Evolutionary conservation across 176 grass and related monocot species (phyloP).

Genomic region (Urochloa ruziziensis): DNA sequence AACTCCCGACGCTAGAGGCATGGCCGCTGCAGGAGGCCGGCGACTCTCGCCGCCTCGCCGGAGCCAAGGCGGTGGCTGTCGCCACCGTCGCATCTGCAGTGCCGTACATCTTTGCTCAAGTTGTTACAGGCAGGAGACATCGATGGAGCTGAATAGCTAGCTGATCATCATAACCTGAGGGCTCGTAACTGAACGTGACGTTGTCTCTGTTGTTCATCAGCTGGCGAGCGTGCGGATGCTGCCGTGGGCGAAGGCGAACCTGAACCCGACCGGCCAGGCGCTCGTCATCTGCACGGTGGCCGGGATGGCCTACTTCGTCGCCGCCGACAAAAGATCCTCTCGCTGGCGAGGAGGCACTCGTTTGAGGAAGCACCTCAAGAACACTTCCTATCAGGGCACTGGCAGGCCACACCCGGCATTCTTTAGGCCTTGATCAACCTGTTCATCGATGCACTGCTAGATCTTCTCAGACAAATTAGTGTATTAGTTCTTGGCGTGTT

Average conservation of each 20-base stretch:
- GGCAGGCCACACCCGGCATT: constrained; percentile 14
- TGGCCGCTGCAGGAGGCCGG: no score
- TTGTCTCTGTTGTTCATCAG: no score
- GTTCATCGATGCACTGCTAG: no score
- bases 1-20: not conserved
- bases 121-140: no score
- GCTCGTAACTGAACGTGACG: no score
- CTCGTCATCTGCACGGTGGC: constrained; percentile 73
- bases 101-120: not conserved
- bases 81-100: constrained; percentile 50
- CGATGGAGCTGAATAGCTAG: no score
- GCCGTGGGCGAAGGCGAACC: constrained; percentile 68
- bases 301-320: constrained; percentile 76
- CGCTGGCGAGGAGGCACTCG: constrained; percentile 55
- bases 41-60: no score
- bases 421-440: constrained; percentile 25
- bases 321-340: constrained; percentile 70
- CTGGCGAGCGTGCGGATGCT: constrained; percentile 79
- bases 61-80: constrained; percentile 53
- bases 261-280: constrained; percentile 68
- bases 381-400: constrained; percentile 37
- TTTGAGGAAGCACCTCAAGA: constrained; percentile 38
- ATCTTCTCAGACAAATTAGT: no score
- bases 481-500: no score
- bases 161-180: no score